Percentiles rank a stretch among this genome's conserved stretches.
These are phyloP conservation scores for Verticillium nubilum DNA, from an alignment of 2,329 filamentous ascomycete species.

Conservation along the genomic window DNA sequence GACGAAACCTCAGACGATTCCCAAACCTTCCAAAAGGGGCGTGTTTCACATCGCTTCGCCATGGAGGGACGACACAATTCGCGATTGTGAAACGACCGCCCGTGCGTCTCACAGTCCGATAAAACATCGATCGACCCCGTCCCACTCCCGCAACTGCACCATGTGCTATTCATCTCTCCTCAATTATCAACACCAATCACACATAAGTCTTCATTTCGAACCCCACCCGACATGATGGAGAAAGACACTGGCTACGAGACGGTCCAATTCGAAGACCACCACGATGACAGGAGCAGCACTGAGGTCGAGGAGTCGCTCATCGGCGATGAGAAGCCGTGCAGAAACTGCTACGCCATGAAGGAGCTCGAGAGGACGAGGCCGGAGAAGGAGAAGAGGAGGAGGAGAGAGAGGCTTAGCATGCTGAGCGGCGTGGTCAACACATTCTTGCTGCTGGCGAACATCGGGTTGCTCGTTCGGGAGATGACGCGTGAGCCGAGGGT, in stretches of 20 bases:
- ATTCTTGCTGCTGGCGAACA: slow-evolving; percentile 22
- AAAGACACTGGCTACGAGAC: slow-evolving; percentile 17
- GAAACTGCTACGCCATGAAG: slow-evolving; percentile 5
- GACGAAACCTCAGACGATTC: not conserved
- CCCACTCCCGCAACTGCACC: not conserved
- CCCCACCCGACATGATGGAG: slow-evolving; percentile 6
- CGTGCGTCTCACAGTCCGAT: not conserved
- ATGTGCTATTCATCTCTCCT: not conserved
- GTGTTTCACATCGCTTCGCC: not conserved
- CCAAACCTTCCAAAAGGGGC: not conserved
- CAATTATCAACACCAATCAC: not conserved
- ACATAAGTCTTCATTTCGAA: not conserved
- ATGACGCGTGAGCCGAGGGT: slow-evolving; percentile 15
- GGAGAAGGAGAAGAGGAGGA: slow-evolving; percentile 3
- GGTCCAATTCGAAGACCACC: slow-evolving; percentile 15
- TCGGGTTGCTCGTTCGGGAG: slow-evolving; percentile 21
- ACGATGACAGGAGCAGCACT: slow-evolving; percentile 22
- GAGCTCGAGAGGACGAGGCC: slow-evolving; percentile 2
- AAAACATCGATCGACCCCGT: not conserved
- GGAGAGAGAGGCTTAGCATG: slow-evolving; percentile 18
- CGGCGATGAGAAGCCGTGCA: slow-evolving; percentile 17
- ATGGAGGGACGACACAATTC: not conserved
- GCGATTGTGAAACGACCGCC: not conserved
- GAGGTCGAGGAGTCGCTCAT: slow-evolving; percentile 29
- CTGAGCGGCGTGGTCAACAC: slow-evolving; percentile 20